These are phyloP conservation scores for Diaporthe capsici DNA, from an alignment of 2,329 filamentous ascomycete genomes.

Conservation along the genomic window DNA sequence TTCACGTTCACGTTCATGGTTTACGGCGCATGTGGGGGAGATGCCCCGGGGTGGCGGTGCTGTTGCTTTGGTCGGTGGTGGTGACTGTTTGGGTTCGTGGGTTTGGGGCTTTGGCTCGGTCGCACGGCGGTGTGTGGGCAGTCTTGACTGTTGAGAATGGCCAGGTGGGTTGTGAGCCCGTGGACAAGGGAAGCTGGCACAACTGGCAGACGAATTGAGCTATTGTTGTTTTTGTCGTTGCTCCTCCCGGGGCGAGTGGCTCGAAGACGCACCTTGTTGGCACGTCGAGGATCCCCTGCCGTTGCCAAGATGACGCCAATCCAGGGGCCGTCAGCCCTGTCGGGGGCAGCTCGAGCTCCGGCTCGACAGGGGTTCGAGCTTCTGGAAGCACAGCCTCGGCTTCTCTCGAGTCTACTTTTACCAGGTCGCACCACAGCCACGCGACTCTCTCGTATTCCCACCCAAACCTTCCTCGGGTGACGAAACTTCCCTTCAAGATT, in stretches of 20 bases:
- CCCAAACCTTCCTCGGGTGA: not conserved
- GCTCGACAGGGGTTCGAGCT: constrained; percentile 14
- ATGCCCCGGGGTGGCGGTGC: too few relatives aligned
- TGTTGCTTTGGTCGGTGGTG: not conserved
- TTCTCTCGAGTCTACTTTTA: not conserved
- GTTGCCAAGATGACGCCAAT: constrained; percentile 11
- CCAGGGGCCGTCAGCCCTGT: constrained; percentile 6
- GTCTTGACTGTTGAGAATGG: not conserved
- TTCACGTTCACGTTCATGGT: constrained; percentile 25
- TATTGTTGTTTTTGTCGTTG: not conserved
- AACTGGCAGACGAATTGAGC: not conserved
- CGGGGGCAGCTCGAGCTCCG: not conserved
- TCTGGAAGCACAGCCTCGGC: constrained; percentile 28
- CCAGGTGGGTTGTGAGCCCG: not conserved
- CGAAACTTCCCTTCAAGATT: not conserved
- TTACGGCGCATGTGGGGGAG: constrained; percentile 5
- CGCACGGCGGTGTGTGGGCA: not conserved
- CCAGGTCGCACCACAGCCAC: constrained; percentile 18
- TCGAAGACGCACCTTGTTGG: not conserved
- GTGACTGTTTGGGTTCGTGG: not conserved
- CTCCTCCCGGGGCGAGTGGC: not conserved
- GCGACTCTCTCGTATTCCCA: not conserved
- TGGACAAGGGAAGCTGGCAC: too few relatives aligned
- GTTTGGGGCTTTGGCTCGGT: too few relatives aligned
- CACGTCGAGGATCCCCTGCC: constrained; percentile 9